Evolutionary conservation across 2,329 filamentous ascomycete genomes (phyloP), one percentile per base, ranked within the genome.

Genomic region (Exophiala sp.): DNA sequence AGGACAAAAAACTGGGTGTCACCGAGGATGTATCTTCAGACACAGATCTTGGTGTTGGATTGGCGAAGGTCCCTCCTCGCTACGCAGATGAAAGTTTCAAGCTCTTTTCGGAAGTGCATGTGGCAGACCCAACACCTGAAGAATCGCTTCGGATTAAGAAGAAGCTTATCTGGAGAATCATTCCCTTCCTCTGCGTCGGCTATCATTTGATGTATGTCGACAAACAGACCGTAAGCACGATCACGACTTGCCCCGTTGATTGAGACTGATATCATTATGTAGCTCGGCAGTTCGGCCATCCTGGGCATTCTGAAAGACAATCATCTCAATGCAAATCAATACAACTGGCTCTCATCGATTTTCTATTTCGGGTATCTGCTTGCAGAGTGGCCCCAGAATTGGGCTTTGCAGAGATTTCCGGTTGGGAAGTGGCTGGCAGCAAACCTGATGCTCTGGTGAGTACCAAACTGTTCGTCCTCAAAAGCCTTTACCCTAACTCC

Each of bases 311-410:
- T 62, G 33, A 49, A 54, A 3, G 64, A 67, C 52, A 47, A 63
- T 11, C 49, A 73, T 5, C 69, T 78, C 12, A 58, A 63, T 2
- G 74, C 73, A 38, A 68, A 73, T 41, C 65, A 77, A 58, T 78
- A 78, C 59, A 70, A 71, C 35, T 77, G 73, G 70, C 69, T 76
- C 3, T 74, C 73, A 1, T 73, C 70, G 42, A 70, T 77, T 21
- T 75, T 78, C 47, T 76, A 76, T 60, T 70, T 76, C 38, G 73
- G 72, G 6, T 79, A 80, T 61, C 71, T 82, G 3, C 64, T 72
- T 4, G 78, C 75, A 66, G 73, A 76, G 18, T 80, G 78, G 58
- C 75, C 78, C 0, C 77, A 77, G 1, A 77, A 76, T 0, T 59
- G 78, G 1, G 67, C 81, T 7, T 67, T 81, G n/a, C 71, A 77